Conservation (phyloP, 345 rosid genomes). For the Aquilaria yunnanensis region DNA sequence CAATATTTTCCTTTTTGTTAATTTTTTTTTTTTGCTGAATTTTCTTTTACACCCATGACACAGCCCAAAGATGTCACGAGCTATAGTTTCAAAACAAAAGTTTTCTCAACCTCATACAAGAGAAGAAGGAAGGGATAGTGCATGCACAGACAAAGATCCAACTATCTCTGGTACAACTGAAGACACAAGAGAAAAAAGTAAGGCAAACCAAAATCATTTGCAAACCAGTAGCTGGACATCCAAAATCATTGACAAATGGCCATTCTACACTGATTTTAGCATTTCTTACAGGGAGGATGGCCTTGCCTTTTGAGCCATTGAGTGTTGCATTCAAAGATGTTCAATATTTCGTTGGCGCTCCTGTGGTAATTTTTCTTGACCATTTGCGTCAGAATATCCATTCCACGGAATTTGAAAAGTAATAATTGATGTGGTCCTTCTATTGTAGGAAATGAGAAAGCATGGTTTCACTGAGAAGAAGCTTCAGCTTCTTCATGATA, state of each 20-base stretch:
- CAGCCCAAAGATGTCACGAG: constrained; percentile 45
- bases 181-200: background rate
- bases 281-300: constrained; percentile 40
- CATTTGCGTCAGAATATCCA: background rate
- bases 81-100: constrained; percentile 33
- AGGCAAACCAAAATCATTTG: background rate
- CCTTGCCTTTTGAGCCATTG: constrained; percentile 41
- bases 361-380: constrained; percentile 27
- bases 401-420: background rate
- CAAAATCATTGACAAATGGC: background rate
- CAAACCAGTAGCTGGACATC: background rate
- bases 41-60: background rate
- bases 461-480: constrained; percentile 24
- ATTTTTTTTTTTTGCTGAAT: background rate
- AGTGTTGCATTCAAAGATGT: constrained; percentile 37
- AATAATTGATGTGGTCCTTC: background rate
- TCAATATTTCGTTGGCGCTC: constrained; percentile 33
- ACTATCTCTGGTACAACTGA: background rate
- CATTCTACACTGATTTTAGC: background rate
- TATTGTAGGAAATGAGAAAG: constrained; percentile 41
- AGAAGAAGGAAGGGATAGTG: constrained; percentile 1
- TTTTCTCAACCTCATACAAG: constrained; percentile 15
- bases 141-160: background rate
- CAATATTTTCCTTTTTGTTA: background rate
- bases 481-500: constrained; percentile 44